phyloP scores from a whole-genome alignment of 495 filamentous ascomycete species.

The Massariosphaeria phaeospora region DNA sequence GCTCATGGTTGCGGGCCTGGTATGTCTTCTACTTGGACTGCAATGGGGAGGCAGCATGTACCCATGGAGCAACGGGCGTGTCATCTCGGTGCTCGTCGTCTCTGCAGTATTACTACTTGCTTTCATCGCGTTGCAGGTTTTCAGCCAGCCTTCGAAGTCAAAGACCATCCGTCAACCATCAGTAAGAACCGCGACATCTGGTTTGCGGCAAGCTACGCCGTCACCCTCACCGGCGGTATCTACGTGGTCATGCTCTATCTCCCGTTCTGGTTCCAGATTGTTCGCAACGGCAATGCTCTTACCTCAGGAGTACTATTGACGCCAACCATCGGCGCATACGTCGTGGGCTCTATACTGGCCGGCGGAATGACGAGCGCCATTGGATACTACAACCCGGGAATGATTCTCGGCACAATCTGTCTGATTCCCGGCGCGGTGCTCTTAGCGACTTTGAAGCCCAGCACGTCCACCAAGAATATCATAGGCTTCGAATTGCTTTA shows the following conservation, averaged over 20 bases:
- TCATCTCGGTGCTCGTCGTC: slow-evolving; percentile 67
- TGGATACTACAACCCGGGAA: slow-evolving; percentile 26
- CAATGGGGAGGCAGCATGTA: slow-evolving; percentile 60
- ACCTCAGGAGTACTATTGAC: slow-evolving; percentile 4
- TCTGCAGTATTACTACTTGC: slow-evolving; percentile 59
- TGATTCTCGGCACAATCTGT: slow-evolving; percentile 18
- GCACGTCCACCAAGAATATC: neutral
- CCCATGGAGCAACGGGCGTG: slow-evolving; percentile 57
- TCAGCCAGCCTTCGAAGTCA: slow-evolving; percentile 69
- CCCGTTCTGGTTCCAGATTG: slow-evolving; percentile 24
- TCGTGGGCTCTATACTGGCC: slow-evolving; percentile 7
- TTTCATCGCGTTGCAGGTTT: slow-evolving; percentile 56
- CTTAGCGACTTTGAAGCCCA: slow-evolving; percentile 13
- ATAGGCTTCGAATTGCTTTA: slow-evolving; percentile 23
- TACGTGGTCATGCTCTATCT: slow-evolving; percentile 47
- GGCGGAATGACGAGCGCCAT: slow-evolving; percentile 4
- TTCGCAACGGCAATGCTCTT: slow-evolving; percentile 2
- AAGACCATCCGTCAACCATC: slow-evolving; percentile 37
- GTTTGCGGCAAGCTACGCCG: neutral
- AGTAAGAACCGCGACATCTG: neutral
- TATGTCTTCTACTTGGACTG: slow-evolving; percentile 24
- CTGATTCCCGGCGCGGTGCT: slow-evolving; percentile 16
- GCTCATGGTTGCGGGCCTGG: slow-evolving; percentile 63
- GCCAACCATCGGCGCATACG: neutral
- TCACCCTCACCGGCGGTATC: slow-evolving; percentile 51